Evolutionary conservation across 2,329 filamentous ascomycete genomes (phyloP).

Genomic region (Leptosphaerulina australis): DNA sequence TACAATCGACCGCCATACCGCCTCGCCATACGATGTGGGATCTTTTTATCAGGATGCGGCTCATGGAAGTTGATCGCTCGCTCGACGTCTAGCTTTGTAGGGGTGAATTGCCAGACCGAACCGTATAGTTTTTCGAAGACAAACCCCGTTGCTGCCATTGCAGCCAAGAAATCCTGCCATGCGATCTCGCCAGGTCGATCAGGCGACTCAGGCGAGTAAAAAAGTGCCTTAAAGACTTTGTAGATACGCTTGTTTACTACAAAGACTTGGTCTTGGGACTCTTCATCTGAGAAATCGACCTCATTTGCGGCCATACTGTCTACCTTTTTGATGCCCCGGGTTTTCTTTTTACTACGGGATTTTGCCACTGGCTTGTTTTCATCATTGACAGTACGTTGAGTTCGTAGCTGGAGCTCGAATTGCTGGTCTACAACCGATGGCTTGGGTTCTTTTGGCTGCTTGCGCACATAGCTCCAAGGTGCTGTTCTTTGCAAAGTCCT

Average conservation of each 20-base stretch:
- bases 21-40: slow-evolving; percentile 56
- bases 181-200: slow-evolving; percentile 57
- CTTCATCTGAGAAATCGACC: not conserved
- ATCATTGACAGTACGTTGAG: slow-evolving; percentile 18
- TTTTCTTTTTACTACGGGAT: slow-evolving; percentile 21
- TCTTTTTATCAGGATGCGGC: slow-evolving; percentile 62
- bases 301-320: not conserved
- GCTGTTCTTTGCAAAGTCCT: slow-evolving; percentile 39
- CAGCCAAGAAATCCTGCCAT: slow-evolving; percentile 62
- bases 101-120: slow-evolving; percentile 65
- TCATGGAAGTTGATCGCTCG: slow-evolving; percentile 58
- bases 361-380: slow-evolving; percentile 12
- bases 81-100: slow-evolving; percentile 49
- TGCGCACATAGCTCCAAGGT: slow-evolving; percentile 59
- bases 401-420: slow-evolving; percentile 16
- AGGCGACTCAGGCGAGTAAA: slow-evolving; percentile 45
- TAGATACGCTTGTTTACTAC: slow-evolving; percentile 38
- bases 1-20: slow-evolving; percentile 57
- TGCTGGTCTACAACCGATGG: not conserved
- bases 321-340: slow-evolving; percentile 6
- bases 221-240: slow-evolving; percentile 53
- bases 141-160: slow-evolving; percentile 60
- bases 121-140: slow-evolving; percentile 63
- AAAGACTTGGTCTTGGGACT: slow-evolving; percentile 24
- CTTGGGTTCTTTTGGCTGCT: slow-evolving; percentile 39